These are phyloP conservation scores for Entoloma clypeatum DNA, from an alignment of 1,284 basidiomycete species.

Conservation along the genomic window DNA sequence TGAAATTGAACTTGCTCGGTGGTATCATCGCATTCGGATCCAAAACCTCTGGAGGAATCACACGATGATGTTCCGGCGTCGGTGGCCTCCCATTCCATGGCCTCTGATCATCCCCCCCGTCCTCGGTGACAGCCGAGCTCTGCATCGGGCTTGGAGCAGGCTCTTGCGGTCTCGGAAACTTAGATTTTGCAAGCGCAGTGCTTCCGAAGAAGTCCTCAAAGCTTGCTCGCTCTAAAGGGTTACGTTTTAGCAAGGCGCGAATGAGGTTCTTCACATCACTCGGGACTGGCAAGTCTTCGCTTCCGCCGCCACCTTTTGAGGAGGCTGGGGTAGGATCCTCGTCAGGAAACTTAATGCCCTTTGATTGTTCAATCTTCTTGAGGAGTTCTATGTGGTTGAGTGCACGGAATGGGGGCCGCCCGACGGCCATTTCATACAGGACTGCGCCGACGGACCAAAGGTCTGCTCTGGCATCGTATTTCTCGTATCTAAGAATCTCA, in stretches of 20 bases:
- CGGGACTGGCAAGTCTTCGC: constrained; percentile 60
- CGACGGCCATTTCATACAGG: constrained; percentile 92
- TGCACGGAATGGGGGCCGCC: constrained; percentile 91
- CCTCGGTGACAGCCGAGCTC: constrained; percentile 13
- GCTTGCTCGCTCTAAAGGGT: constrained; percentile 80
- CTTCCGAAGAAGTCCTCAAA: constrained; percentile 93
- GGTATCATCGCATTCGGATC: constrained; percentile 77
- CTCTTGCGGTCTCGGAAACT: constrained; percentile 55
- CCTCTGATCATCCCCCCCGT: constrained; percentile 16
- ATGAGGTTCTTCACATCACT: constrained; percentile 89
- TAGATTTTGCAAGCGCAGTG: constrained; percentile 77
- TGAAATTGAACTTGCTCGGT: constrained; percentile 72
- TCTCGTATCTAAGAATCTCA: constrained; percentile 95
- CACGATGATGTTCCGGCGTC: constrained; percentile 64
- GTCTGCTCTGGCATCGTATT: constrained; percentile 97
- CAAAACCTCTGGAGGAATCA: constrained; percentile 71
- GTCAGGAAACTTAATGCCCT: constrained; percentile 90
- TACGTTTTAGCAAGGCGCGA: constrained; percentile 76
- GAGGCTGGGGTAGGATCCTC: constrained; percentile 56
- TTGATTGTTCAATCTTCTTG: constrained; percentile 86
- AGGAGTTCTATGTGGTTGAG: constrained; percentile 95
- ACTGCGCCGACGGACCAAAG: constrained; percentile 98
- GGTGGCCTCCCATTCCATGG: constrained; percentile 32
- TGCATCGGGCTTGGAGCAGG: constrained; percentile 20
- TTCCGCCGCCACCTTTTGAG: constrained; percentile 35